Conservation (phyloP, 169 alveolate species). For the Cyclospora cayetanensis region DNA sequence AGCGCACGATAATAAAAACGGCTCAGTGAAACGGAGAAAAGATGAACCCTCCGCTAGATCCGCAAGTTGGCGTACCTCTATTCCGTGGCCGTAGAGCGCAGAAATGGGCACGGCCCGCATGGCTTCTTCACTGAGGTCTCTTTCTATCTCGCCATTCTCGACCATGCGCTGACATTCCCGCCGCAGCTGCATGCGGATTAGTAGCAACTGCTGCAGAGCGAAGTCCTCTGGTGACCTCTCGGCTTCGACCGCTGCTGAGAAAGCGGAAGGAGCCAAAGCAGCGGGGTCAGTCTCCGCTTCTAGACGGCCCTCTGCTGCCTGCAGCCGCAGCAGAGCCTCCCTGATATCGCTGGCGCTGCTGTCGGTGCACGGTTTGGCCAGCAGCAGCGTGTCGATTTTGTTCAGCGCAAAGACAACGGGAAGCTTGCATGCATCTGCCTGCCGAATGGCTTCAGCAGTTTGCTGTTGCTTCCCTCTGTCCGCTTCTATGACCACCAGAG, state of each 20-base stretch:
- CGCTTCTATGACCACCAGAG: slow-evolving; percentile 80
- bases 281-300: not conserved
- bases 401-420: slow-evolving; percentile 82
- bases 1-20: not conserved
- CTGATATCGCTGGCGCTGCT: slow-evolving; percentile 1
- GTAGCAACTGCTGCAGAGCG: slow-evolving; percentile 16
- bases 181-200: slow-evolving; percentile 76
- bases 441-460: slow-evolving; percentile 83
- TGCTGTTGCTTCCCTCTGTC: slow-evolving; percentile 81
- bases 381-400: slow-evolving; percentile 77
- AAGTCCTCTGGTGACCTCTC: not conserved
- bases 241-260: not conserved
- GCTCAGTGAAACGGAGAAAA: no score
- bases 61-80: not conserved
- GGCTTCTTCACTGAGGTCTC: slow-evolving; percentile 73
- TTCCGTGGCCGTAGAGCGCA: slow-evolving; percentile 75
- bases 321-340: not conserved
- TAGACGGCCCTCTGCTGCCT: not conserved
- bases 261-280: not conserved
- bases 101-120: slow-evolving; percentile 78
- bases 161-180: slow-evolving; percentile 74
- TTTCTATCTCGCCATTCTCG: slow-evolving; percentile 73
- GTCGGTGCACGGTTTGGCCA: not conserved
- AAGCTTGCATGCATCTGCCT: slow-evolving; percentile 81
- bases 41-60: no score